phyloP scores from a whole-genome alignment of 2,329 filamentous ascomycete genomes.

The Cordyceps sp. region DNA sequence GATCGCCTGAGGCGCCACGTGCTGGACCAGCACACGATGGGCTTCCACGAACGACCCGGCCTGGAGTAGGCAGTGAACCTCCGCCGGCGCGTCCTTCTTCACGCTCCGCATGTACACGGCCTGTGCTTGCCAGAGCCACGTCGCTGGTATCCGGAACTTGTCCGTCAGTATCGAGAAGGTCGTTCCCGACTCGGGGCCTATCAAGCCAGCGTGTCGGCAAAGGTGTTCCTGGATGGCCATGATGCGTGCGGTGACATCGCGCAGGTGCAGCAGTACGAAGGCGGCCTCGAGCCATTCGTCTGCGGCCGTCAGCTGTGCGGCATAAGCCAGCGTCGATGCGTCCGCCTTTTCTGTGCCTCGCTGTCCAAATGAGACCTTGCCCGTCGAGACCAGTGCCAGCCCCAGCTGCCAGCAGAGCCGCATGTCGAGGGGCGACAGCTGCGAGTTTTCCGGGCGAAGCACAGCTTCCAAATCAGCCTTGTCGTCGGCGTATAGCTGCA shows the following conservation, averaged over 20 bases:
- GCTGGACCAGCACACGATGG: constrained; percentile 63
- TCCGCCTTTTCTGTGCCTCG: constrained; percentile 46
- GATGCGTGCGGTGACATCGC: constrained; percentile 41
- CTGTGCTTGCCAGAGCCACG: constrained; percentile 79
- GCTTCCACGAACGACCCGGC: constrained; percentile 66
- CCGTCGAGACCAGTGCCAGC: constrained; percentile 40
- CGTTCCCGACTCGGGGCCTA: constrained; percentile 40
- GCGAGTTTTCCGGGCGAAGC: constrained; percentile 60
- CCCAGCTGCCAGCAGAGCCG: constrained; percentile 76
- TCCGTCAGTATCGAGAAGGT: constrained; percentile 43
- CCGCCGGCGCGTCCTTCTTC: constrained; percentile 48
- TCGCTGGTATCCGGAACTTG: constrained; percentile 51
- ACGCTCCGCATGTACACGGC: constrained; percentile 66
- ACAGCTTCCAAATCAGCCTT: constrained; percentile 47
- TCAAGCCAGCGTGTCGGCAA: constrained; percentile 50
- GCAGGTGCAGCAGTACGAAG: constrained; percentile 68
- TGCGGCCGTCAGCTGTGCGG: constrained; percentile 43
- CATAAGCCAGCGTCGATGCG: constrained; percentile 47
- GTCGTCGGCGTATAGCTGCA: constrained; percentile 61
- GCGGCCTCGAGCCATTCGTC: constrained; percentile 53
- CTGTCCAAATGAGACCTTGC: constrained; percentile 33
- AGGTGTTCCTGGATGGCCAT: constrained; percentile 58
- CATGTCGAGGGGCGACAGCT: constrained; percentile 57
- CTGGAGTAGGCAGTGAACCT: constrained; percentile 66
- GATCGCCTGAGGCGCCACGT: constrained; percentile 68